Base-by-base conservation (phyloP, 129 eudicot genomes). In the Escallonia rubra region DNA sequence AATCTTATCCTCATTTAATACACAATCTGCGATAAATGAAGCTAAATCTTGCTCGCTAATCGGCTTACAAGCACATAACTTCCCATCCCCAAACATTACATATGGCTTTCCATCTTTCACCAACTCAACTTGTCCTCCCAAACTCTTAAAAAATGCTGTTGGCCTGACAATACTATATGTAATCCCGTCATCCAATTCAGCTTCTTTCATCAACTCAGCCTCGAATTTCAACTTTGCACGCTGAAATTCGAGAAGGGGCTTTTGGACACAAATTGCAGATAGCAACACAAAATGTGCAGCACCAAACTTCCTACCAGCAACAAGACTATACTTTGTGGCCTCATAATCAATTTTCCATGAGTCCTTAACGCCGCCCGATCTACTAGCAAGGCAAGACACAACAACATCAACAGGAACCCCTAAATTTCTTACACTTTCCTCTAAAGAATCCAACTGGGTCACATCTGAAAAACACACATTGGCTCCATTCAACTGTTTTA, bases 41-140 rank as follows among this genome's bases (percentile, higher is more conserved):
- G 95, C 98, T 70, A 92, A 84, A 78, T 88, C 96, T 0, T 84
- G 69, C 79, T 92, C 98, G 46, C 98, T 92, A 41, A 88, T 88
- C 4, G 96, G 96, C 78, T 92, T 92, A 72, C 98, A 92, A 74
- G 98, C 98, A 66, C 98, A 92, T 66, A 88, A 69, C 15, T 79
- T 88, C 53, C 98, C 98, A 64, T 92, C 98, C 2, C 98, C 98
- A 78, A 92, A 92, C 98, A 92, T 92, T 68, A 92, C 98, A 80
- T 92, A 92, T 41, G 98, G 96, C 65, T 92, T 92, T 7, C 98
- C 98, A 70, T 86, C 91, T 76, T 92, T 88, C 75, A 92, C 96
- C 64, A 92, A 65, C 74, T 86, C 96, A 64, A 92, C 91, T 16
- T 88, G 98, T 7, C 98, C 98, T 3, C 95, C 98, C 66, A 92